phyloP scores from a whole-genome alignment of 1,284 basidiomycete genomes.

The Rhodotorula sp. region DNA sequence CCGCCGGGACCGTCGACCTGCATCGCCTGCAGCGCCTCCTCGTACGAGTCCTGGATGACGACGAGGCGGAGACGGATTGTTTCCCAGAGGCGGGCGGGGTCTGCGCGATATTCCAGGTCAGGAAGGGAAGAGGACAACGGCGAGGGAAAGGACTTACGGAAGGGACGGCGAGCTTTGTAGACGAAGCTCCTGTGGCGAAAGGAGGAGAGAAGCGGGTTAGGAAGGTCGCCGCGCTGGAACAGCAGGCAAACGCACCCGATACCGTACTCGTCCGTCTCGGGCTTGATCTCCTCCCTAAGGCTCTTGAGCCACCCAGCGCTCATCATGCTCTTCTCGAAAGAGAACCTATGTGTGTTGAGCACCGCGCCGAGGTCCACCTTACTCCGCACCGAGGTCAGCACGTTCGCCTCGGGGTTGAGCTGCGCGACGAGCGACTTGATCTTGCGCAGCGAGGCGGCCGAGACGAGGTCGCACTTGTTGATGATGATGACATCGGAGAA shows the following conservation, averaged over 20 bases:
- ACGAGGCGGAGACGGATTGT: constrained; percentile 53
- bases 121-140: background rate
- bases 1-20: constrained; percentile 22
- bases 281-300: constrained; percentile 51
- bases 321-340: constrained; percentile 54
- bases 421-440: constrained; percentile 51
- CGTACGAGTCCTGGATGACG: constrained; percentile 48
- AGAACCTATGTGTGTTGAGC: constrained; percentile 51
- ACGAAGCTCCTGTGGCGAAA: constrained; percentile 38
- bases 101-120: background rate
- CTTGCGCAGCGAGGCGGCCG: constrained; percentile 49
- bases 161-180: constrained; percentile 53
- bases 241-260: constrained; percentile 46
- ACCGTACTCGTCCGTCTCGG: constrained; percentile 55
- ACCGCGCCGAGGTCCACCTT: constrained; percentile 53
- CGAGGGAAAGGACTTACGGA: constrained; percentile 42
- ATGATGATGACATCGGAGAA: constrained; percentile 56
- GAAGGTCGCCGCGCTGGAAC: too few relatives aligned
- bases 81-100: constrained; percentile 55
- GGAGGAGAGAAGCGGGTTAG: constrained; percentile 7
- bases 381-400: constrained; percentile 42
- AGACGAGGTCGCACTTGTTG: constrained; percentile 52
- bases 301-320: constrained; percentile 56
- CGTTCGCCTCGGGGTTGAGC: constrained; percentile 53
- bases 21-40: background rate